Evolutionary conservation across 1,284 basidiomycete species (phyloP).

Genomic region (Fomitiporia mediterranea): DNA sequence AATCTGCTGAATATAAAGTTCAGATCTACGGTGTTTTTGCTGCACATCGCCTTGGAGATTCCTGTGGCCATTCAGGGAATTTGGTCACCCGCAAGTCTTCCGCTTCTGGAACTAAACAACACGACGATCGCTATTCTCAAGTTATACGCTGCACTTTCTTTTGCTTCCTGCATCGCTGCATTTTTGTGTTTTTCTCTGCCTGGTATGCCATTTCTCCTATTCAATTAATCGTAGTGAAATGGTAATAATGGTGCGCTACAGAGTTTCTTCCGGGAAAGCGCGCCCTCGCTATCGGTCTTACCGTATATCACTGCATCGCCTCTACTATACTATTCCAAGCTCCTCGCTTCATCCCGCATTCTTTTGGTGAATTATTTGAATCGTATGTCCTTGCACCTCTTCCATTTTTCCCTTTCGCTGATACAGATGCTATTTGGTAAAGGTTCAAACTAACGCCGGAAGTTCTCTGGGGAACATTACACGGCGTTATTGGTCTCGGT

Average conservation of each 20-base stretch:
- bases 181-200: constrained; percentile 63
- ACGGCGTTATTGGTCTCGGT: constrained; percentile 61
- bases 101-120: constrained; percentile 77
- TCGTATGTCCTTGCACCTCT: constrained; percentile 38
- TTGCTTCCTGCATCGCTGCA: constrained; percentile 53
- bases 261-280: constrained; percentile 84
- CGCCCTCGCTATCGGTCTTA: constrained; percentile 69
- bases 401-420: neutral
- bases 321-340: constrained; percentile 73
- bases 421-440: constrained; percentile 5
- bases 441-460: constrained; percentile 65
- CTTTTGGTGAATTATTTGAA: constrained; percentile 60
- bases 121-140: constrained; percentile 72
- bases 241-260: no score
- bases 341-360: constrained; percentile 72
- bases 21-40: constrained; percentile 64
- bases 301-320: constrained; percentile 69
- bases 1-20: neutral
- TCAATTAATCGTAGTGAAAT: no score
- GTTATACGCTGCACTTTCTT: constrained; percentile 59
- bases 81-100: constrained; percentile 55
- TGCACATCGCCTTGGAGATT: constrained; percentile 73
- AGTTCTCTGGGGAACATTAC: constrained; percentile 58
- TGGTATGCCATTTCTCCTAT: constrained; percentile 40
- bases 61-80: constrained; percentile 73